Conservation (phyloP, 106 monocot genomes). For the Apostasia ramifera region DNA sequence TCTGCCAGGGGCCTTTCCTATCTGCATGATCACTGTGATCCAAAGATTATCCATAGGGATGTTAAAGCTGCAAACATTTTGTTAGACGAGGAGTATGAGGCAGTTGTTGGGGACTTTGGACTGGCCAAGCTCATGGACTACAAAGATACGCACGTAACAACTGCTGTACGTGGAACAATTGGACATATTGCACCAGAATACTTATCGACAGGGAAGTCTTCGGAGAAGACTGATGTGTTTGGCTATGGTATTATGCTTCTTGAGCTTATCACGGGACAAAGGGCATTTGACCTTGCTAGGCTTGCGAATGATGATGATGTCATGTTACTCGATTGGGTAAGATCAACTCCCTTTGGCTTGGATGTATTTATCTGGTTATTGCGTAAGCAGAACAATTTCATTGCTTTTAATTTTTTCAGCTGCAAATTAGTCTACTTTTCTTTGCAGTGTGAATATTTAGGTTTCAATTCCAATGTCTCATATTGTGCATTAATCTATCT, state of each 20-base stretch:
- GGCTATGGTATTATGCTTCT: conserved; percentile 80
- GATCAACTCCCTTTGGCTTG: neutral
- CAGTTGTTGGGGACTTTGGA: conserved; percentile 74
- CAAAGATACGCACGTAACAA: conserved; percentile 74
- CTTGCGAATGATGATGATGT: conserved; percentile 83
- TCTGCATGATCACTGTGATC: conserved; percentile 76
- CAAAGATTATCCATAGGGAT: conserved; percentile 76
- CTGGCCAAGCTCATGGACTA: conserved; percentile 75
- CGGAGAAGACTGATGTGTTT: conserved; percentile 79
- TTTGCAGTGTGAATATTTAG: neutral
- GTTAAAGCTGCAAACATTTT: conserved; percentile 78
- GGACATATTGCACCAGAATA: conserved; percentile 80
- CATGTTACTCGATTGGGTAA: conserved; percentile 77
- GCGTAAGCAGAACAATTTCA: neutral
- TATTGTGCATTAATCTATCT: neutral
- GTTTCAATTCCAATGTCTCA: neutral
- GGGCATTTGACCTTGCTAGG: conserved; percentile 74
- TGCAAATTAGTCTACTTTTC: neutral
- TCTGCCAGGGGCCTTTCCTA: conserved; percentile 73
- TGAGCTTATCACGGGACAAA: conserved; percentile 69
- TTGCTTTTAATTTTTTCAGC: neutral
- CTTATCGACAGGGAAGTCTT: conserved; percentile 68
- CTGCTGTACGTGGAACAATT: conserved; percentile 70
- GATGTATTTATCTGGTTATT: neutral
- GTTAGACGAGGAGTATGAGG: conserved; percentile 74